Percentiles rank a stretch among this genome's conserved stretches.
phyloP scores from a whole-genome alignment of 345 rosid species.

The Melaleuca alternifolia region DNA sequence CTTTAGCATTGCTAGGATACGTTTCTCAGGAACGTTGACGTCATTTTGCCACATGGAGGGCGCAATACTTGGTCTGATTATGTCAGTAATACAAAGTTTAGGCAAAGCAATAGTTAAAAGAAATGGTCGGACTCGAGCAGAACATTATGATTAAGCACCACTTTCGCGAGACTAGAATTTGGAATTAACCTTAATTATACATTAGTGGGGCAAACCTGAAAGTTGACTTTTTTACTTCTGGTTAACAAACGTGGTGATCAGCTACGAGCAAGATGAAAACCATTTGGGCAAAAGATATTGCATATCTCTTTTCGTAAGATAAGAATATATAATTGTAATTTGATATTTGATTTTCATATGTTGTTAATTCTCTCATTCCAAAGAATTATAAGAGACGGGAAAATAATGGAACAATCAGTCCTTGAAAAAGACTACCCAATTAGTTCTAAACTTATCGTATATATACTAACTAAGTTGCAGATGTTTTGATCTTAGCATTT shows the following conservation, averaged over 20 bases:
- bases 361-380: no score
- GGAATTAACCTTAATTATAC: neutral
- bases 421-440: no score
- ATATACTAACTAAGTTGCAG: no score
- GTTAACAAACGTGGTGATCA: neutral
- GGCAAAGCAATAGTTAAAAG: neutral
- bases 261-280: neutral
- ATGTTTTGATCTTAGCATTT: no score
- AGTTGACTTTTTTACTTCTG: neutral
- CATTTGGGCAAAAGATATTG: neutral
- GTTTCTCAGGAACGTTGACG: neutral
- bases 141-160: rapidly evolving
- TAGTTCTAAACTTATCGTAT: no score
- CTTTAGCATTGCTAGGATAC: neutral
- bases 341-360: no score
- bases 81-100: neutral
- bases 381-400: no score
- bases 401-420: no score
- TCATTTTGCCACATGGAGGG: neutral
- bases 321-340: no score
- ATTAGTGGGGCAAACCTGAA: neutral
- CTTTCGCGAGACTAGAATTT: neutral
- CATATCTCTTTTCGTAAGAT: neutral
- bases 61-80: neutral
- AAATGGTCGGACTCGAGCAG: neutral